Percentiles rank a stretch among this genome's conserved stretches.
phyloP scores from a whole-genome alignment of 257 asterid species.

The Marsdenia floribunda region DNA sequence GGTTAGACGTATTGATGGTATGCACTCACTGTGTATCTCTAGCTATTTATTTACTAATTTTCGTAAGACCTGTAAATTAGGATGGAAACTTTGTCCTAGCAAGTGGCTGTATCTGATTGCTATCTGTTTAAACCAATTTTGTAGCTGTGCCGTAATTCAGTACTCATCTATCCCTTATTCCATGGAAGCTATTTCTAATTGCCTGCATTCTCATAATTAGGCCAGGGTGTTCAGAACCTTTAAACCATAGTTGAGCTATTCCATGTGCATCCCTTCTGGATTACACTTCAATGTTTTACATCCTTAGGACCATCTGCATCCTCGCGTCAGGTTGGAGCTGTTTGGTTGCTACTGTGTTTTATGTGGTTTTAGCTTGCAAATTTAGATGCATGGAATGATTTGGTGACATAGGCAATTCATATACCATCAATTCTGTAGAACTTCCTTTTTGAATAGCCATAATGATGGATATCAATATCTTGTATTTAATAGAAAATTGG shows the following conservation, averaged over 20 bases:
- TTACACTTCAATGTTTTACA: not conserved
- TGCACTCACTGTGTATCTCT: slow-evolving; percentile 8
- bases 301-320: not conserved
- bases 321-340: not conserved
- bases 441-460: not conserved
- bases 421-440: not conserved
- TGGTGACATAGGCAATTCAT: not conserved
- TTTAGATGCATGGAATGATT: too few species aligned
- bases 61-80: not conserved
- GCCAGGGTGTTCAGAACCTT: not conserved
- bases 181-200: not conserved
- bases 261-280: not conserved
- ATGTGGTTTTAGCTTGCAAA: too few species aligned
- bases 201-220: not conserved
- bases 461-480: not conserved
- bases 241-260: not conserved
- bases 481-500: not conserved
- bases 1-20: slow-evolving; percentile 95
- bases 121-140: not conserved
- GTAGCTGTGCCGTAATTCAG: not conserved
- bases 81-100: not conserved
- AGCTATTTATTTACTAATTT: not conserved
- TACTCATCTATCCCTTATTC: not conserved
- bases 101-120: not conserved
- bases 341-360: too few species aligned